Base-by-base conservation (phyloP, 2,329 filamentous ascomycete species). In the Drechmeria coniospora region DNA sequence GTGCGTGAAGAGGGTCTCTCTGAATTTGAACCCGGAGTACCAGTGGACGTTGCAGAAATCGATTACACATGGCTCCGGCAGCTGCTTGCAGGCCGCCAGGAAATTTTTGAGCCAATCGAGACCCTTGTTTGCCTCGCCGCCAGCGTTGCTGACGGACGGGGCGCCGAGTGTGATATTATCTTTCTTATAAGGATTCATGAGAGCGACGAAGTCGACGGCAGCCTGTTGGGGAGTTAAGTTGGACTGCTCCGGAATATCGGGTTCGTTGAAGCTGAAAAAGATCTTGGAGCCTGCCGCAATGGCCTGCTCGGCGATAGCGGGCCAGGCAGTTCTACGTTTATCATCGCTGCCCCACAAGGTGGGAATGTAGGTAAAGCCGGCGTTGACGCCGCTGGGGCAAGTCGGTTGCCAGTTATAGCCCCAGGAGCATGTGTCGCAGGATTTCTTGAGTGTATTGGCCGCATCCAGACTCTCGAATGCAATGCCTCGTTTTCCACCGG, bases 201-300 rank as follows among this genome's bases (percentile, higher is more conserved):
- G 59, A 44, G 61, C 39, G 30, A 58, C 61, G 51, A 72, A 71
- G 16, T 50, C 51, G 1, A 46, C 21, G n/a, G 69, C 72, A 21
- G 71, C 72, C 2, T 43, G 46, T 5, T 41, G 40, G n/a, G 70
- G 54, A 15, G 51, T 47, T 46, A 77, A 46, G 57, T 74, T 68
- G 41, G 70, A 56, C 54, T 80, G 74, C n/a, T 46, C 45, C 9
- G 40, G 38, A 36, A 64, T 62, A 49, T 82, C 77, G 25, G 72
- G 72, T 61, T 82, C 76, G 62, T 82, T 82, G 66, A 79, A 79
- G 49, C 63, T 62, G 44, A 80, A 62, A 30, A 80, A 49, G 40
- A 63, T 58, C 36, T 59, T 65, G 37, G 64, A 54, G 31, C 74
- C 75, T 9, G 47, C 46, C 27, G 49, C 40, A 35, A 79, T 63